phyloP scores from a whole-genome alignment of 345 rosid genomes.

The Ailanthus altissimus region DNA sequence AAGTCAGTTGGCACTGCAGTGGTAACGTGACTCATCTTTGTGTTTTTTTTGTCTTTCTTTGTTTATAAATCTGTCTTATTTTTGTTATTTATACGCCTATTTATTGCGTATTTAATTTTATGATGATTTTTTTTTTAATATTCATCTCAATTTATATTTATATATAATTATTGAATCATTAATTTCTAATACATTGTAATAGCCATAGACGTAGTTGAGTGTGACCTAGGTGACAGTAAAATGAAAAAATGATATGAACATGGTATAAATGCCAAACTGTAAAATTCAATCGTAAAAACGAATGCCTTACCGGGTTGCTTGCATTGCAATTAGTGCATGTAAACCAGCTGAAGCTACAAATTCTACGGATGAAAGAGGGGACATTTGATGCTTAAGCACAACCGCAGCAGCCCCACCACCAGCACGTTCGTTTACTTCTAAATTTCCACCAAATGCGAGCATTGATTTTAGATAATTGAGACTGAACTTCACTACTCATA shows the following conservation, averaged over 20 bases:
- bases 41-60: too few relatives aligned
- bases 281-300: constrained; percentile 13
- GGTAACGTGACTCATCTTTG: too few relatives aligned
- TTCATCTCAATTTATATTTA: too few relatives aligned
- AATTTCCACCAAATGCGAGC: constrained; percentile 72
- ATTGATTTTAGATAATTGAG: constrained; percentile 75
- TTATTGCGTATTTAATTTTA: too few relatives aligned
- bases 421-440: constrained; percentile 65
- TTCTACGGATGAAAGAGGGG: constrained; percentile 77
- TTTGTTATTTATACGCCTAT: too few relatives aligned
- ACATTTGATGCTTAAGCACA: constrained; percentile 67
- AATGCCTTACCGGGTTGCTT: constrained; percentile 68
- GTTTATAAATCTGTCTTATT: too few relatives aligned
- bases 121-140: too few relatives aligned
- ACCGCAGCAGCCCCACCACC: constrained; percentile 68
- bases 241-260: constrained; percentile 23
- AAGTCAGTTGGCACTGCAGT: too few relatives aligned
- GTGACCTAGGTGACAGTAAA: constrained; percentile 64
- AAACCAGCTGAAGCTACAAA: constrained; percentile 78
- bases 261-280: neutral
- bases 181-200: constrained; percentile 78
- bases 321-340: constrained; percentile 71
- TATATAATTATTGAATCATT: too few relatives aligned
- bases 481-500: constrained; percentile 80
- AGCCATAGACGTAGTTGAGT: constrained; percentile 76